Conservation (phyloP, 2,329 filamentous ascomycete genomes). For the Fusarium newnesense region DNA sequence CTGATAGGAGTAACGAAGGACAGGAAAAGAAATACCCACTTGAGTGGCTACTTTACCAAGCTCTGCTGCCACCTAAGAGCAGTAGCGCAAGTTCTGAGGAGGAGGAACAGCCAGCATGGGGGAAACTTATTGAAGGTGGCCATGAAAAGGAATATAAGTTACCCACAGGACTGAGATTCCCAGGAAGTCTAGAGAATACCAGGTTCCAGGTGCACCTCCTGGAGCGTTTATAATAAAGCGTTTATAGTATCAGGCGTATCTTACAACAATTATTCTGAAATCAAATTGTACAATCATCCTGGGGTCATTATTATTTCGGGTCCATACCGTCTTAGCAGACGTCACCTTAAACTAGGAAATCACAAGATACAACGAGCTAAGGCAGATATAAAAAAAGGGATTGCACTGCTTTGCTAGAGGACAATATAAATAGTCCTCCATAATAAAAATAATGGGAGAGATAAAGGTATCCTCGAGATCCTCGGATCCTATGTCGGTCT, state of each 20-base stretch:
- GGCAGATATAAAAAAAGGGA: neutral
- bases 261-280: neutral
- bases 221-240: neutral
- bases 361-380: neutral
- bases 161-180: neutral
- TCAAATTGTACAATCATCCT: neutral
- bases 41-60: constrained; percentile 12
- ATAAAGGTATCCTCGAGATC: neutral
- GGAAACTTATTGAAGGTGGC: neutral
- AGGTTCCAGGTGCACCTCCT: constrained; percentile 1
- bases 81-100: neutral
- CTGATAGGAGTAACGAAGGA: neutral
- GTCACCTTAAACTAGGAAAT: neutral
- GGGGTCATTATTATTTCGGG: neutral
- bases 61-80: neutral
- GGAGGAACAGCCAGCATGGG: neutral
- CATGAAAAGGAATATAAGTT: constrained; percentile 20
- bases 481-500: neutral
- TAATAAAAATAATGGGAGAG: neutral
- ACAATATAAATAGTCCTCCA: neutral
- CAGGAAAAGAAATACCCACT: constrained; percentile 10
- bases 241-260: neutral
- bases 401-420: neutral
- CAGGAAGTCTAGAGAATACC: constrained; percentile 13
- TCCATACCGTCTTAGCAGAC: neutral